Evolutionary conservation across 352 stramenopile genomes (phyloP), one percentile per base, ranked within the genome.

Genomic region (Pythium folliculosum): DNA sequence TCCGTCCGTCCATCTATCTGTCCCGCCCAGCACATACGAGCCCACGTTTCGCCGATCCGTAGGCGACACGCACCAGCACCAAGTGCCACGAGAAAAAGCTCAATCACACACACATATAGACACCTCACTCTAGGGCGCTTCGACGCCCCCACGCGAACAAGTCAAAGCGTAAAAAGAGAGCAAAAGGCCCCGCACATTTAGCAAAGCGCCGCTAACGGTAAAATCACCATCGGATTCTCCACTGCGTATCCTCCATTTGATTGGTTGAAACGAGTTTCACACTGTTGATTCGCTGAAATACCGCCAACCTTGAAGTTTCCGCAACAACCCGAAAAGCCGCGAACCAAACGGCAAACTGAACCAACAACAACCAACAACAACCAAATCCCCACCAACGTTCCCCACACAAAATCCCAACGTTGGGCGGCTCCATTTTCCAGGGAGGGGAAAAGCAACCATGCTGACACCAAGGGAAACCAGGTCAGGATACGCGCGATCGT

Each of bases 271-370:
- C 4, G 49, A 3, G 2, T 6, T 9, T n/a, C 14, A n/a, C 40
- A 6, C 5, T 44, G 50, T 13, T 59, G 53, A 60, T 60, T 60
- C 21, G 53, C 17, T 17, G 35, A 50, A 60, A 60, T 14, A 22
- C 4, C 5, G 0, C n/a, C 2, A 5, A 59, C 9, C 21, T 60
- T 60, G 53, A 60, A 60, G 53, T 60, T 38, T 17, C 21, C 14
- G 0, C 40, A 6, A 1, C 4, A 40, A 40, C 7, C 40, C 40
- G 40, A 47, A 47, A 47, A 47, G 40, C 40, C 40, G 17, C 40
- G 14, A 47, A 47, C 13, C 13, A 47, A 47, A 47, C 40, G 40
- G 17, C 32, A 37, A 59, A 59, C 52, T 59, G 52, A 59, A 59
- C 52, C 50, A 16, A 43, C 14, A 57, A 44, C 50, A 40, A 16